Base-by-base conservation (phyloP, 495 filamentous ascomycete species). In the Clohesyomyces aquaticus region DNA sequence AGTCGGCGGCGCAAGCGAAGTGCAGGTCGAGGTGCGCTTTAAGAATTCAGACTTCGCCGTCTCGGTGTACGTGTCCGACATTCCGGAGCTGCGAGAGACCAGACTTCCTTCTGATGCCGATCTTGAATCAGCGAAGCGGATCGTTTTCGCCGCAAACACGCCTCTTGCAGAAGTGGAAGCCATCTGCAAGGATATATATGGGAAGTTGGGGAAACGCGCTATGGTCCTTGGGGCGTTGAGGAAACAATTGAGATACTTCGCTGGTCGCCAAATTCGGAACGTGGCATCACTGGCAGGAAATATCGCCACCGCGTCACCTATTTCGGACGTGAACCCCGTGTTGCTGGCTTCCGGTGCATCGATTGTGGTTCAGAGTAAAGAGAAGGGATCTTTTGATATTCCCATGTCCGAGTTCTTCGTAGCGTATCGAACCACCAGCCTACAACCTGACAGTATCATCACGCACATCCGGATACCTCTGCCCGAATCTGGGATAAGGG, bases 311-410 rank as follows among this genome's bases (percentile, higher is more conserved):
- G 76, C 76, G 21, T 78, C 75, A 14, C 75, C 76, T 4, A 76
- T 77, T 26, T 78, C 76, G 0, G 76, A 78, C 54, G 64, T 75
- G 19, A 78, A 78, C 49, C 76, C 76, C 0, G 71, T 78, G 16
- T 51, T 78, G 8, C 29, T 78, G 32, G 72, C 76, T 12, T 71
- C 70, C 27, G 73, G 75, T 9, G 72, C 76, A 26, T 64, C 58
- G n/a, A 28, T 78, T 6, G 68, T 59, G 11, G 72, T 64, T 0
- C 55, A 67, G 52, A 76, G 62, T 28, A 51, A 73, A 28, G 27
- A 62, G 1, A 63, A 67, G 35, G 74, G 73, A 0, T 42, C 50
- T n/a, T 63, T 72, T 27, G 35, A 23, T 26, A 38, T 77, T n/a
- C 70, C 74, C 0, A 70, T 77, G 42, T 55, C 63, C 2, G 59